A percentile compares a stretch with the other conserved stretches of the same genome.
phyloP scores from a whole-genome alignment of 148 eudicot species.

The Cornus controversa region DNA sequence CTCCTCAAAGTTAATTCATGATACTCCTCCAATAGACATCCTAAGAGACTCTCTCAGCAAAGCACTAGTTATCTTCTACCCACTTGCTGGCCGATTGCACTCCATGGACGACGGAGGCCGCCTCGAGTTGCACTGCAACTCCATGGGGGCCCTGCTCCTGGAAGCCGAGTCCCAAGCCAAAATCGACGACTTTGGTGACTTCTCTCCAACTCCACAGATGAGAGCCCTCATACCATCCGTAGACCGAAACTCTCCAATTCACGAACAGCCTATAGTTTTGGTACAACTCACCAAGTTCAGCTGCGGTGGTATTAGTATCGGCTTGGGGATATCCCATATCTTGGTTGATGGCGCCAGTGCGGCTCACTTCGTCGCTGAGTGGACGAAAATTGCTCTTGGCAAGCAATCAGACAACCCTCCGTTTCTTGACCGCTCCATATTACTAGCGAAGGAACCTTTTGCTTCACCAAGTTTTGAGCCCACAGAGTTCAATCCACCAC shows the following conservation, averaged over 20 bases:
- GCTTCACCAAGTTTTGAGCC: not conserved
- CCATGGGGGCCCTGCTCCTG: conserved; percentile 12
- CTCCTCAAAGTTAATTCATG: not conserved
- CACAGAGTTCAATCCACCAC: conserved; percentile 11
- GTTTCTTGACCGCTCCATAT: conserved; percentile 7
- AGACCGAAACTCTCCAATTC: conserved; percentile 18
- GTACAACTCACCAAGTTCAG: conserved; percentile 25
- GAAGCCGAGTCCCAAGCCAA: conserved; percentile 19
- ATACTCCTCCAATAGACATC: not conserved
- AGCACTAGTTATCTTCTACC: conserved; percentile 13
- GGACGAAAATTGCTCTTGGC: conserved; percentile 23
- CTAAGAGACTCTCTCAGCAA: conserved; percentile 20
- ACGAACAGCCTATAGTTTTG: conserved; percentile 23
- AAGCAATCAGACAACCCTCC: not conserved
- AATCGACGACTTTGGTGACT: conserved; percentile 23
- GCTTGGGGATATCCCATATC: conserved; percentile 14
- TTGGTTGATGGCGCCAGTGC: conserved; percentile 28
- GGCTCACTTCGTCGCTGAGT: conserved; percentile 25
- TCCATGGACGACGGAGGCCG: conserved; percentile 9
- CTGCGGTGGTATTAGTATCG: conserved; percentile 30
- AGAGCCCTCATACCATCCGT: conserved; percentile 23
- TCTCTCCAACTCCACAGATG: conserved; percentile 9
- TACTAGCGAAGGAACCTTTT: not conserved
- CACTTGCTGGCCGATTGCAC: conserved; percentile 22
- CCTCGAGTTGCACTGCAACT: conserved; percentile 24